phyloP scores from a whole-genome alignment of 1,284 basidiomycete genomes.

The Ceratobasidium sp. region DNA sequence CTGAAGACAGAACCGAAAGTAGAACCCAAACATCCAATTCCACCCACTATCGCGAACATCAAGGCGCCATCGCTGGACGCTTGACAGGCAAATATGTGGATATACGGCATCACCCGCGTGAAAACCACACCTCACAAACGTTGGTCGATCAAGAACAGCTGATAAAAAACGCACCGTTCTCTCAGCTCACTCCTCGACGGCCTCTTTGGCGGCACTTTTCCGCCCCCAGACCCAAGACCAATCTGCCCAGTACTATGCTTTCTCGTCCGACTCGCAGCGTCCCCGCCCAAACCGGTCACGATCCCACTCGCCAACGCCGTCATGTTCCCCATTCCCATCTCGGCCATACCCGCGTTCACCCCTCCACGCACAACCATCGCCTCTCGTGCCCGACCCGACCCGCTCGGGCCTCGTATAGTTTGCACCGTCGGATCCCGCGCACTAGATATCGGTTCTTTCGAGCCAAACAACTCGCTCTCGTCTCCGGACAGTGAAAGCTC shows the following conservation, averaged over 20 bases:
- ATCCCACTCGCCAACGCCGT: constrained; percentile 27
- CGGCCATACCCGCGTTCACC: neutral
- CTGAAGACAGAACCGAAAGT: neutral
- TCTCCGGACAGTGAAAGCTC: neutral
- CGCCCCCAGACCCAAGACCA: neutral
- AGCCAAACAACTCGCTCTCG: neutral
- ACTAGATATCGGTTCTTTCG: neutral
- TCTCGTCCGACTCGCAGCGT: neutral
- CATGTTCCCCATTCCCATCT: constrained; percentile 16
- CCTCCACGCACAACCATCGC: neutral
- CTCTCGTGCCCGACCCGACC: too few relatives aligned
- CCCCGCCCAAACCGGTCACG: neutral
- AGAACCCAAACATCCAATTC: constrained; percentile 1
- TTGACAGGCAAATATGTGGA: neutral
- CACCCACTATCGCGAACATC: neutral
- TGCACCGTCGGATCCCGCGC: too few relatives aligned
- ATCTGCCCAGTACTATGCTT: neutral
- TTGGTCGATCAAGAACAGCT: too few relatives aligned
- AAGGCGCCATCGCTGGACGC: neutral
- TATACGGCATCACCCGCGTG: too few relatives aligned
- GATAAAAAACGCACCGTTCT: constrained; percentile 19
- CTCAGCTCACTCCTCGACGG: constrained; percentile 29
- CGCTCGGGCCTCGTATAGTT: too few relatives aligned
- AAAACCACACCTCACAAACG: too few relatives aligned
- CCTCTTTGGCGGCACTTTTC: constrained; percentile 19